Base-by-base conservation (phyloP, 306 rosid genomes). In the Delonix regia region DNA sequence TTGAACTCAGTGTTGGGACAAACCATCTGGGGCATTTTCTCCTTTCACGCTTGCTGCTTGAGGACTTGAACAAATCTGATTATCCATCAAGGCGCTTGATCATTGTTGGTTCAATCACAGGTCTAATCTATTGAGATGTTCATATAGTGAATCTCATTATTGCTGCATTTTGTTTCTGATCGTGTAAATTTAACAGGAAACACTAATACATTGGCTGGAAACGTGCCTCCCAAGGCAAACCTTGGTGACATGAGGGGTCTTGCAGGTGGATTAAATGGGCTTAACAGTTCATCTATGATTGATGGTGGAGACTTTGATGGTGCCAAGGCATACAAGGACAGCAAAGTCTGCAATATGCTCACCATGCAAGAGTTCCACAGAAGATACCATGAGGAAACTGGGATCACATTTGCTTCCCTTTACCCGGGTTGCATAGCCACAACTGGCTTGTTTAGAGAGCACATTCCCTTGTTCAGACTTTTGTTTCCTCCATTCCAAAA, bases 351-450 rank as follows among this genome's bases (percentile, higher is more conserved):
- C 87, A 96, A 96, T 68, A 96, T 96, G 99, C 97, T 96, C 59
- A 91, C 90, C 57, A 95, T 96, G 99, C 98, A 93, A 78, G 97
- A 95, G 83, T 93, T 88, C 82, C 98, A 96, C 75, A 85, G 86
- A 80, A 87, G 94, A 34, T 91, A 24, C 89, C 94, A 93, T 3
- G 99, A 93, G 85, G 98, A 96, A 68, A 93, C 99, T 12, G 99
- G 98, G 59, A 73, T 96, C 71, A 86, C 98, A 69, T 96, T 96
- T 57, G 87, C 93, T 79, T 96, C 98, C 69, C 97, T 96, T 71
- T 96, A 96, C 87, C 99, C 99, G 0, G 98, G 99, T 51, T 93
- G 99, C 90, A 96, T 96, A 56, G 99, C 99, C 75, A 93, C 99
- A 21, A 96, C 99, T 9, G 98, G 98, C 78, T 83, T 93, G 90